Percentiles rank a stretch among this genome's conserved stretches.
Evolutionary conservation across 768 basidiomycete genomes (phyloP).

Genomic region (Hygrocybe coccinea): DNA sequence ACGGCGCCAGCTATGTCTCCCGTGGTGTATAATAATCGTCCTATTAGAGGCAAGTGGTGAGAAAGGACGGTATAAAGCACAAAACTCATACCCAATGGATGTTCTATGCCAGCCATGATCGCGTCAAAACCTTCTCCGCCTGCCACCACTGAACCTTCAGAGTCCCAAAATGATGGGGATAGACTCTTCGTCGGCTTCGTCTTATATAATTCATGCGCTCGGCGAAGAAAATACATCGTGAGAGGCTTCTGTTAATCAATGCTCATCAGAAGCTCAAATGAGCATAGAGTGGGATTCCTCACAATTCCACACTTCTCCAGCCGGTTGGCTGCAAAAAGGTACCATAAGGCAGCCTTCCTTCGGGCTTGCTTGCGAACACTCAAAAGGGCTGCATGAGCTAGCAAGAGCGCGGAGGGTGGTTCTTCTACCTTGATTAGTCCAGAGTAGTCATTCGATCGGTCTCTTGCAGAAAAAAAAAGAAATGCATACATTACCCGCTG

Average conservation of each 20-base stretch:
- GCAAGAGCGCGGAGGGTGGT: constrained; percentile 68
- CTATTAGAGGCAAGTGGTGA: constrained; percentile 35
- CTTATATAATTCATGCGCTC: constrained; percentile 61
- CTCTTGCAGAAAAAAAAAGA: neutral
- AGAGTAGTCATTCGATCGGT: constrained; percentile 22
- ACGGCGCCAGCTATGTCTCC: constrained; percentile 78
- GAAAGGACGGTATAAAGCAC: neutral
- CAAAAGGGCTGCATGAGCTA: constrained; percentile 75
- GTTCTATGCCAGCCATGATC: constrained; percentile 69
- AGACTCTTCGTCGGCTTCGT: constrained; percentile 48
- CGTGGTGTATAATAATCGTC: constrained; percentile 84
- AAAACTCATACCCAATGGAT: constrained; percentile 59
- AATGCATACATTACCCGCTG: constrained; percentile 66
- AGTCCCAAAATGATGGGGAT: constrained; percentile 79
- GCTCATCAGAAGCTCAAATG: neutral
- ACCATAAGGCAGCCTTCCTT: constrained; percentile 75
- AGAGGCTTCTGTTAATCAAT: constrained; percentile 61
- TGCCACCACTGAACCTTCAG: constrained; percentile 48
- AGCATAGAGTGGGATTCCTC: constrained; percentile 23
- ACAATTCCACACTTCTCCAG: constrained; percentile 85
- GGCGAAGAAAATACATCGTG: constrained; percentile 75
- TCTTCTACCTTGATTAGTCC: constrained; percentile 63
- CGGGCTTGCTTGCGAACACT: constrained; percentile 52
- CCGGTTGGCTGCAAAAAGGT: constrained; percentile 66
- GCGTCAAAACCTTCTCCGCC: constrained; percentile 50